These are phyloP conservation scores for Dactylellina drechsleri DNA, from an alignment of 2,329 filamentous ascomycete genomes.

Conservation along the genomic window DNA sequence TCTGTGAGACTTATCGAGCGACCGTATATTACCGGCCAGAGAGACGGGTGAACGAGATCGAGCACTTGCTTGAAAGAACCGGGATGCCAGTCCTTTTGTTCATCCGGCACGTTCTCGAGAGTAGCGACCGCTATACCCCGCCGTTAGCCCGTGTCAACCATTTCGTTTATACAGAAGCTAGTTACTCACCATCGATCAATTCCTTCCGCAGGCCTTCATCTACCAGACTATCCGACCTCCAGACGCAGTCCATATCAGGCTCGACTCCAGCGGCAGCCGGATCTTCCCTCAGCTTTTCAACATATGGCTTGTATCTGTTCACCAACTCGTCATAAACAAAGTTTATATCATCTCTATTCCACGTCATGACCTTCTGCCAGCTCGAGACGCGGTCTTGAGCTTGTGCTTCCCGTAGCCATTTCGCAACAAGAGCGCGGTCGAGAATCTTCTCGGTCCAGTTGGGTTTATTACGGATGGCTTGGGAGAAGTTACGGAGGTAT, in stretches of 20 bases:
- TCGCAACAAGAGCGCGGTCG: conserved; percentile 29
- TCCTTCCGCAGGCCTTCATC: conserved; percentile 30
- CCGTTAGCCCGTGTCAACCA: not conserved
- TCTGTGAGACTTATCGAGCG: conserved; percentile 32
- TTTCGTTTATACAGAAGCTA: not conserved
- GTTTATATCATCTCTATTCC: conserved; percentile 30
- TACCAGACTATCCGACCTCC: conserved; percentile 37
- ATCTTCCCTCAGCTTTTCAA: conserved; percentile 23
- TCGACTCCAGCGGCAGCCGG: conserved; percentile 22
- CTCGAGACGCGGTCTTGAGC: not conserved
- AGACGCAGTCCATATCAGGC: conserved; percentile 52
- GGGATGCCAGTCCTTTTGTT: conserved; percentile 71
- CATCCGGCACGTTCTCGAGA: conserved; percentile 67
- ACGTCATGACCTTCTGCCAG: conserved; percentile 22
- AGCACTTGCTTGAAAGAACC: conserved; percentile 69
- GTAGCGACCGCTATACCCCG: conserved; percentile 61
- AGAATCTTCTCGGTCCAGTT: conserved; percentile 51
- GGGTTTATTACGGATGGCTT: conserved; percentile 35
- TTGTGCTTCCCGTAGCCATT: conserved; percentile 48
- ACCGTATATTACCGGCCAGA: conserved; percentile 71
- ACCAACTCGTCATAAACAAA: conserved; percentile 33
- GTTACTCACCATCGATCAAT: conserved; percentile 40
- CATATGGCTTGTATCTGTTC: conserved; percentile 38
- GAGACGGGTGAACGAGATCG: conserved; percentile 72
- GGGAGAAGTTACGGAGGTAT: conserved; percentile 37